A percentile compares a stretch with the other conserved stretches of the same genome.
Evolutionary conservation across 139 green algal genomes (phyloP).

Genomic region (Coelastrella sp.): DNA sequence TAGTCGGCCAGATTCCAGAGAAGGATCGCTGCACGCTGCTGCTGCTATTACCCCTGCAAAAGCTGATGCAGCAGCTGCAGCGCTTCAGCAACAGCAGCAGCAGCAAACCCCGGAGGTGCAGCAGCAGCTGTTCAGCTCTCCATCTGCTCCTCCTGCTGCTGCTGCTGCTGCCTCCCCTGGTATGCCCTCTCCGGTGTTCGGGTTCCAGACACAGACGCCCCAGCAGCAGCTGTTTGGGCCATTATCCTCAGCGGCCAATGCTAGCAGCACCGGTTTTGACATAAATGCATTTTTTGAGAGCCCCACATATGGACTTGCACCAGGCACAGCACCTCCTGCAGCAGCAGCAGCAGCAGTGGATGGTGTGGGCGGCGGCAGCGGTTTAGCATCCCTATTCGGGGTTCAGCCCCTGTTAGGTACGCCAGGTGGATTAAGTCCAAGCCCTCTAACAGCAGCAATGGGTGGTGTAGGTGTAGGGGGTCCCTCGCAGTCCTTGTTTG

Average conservation of each 20-base stretch:
- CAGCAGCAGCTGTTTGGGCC: conserved; percentile 5
- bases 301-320: not conserved
- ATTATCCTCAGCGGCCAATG: not conserved
- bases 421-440: not conserved
- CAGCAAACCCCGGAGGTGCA: not conserved
- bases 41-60: not conserved
- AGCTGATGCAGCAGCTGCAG: not conserved
- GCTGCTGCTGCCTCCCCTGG: not conserved
- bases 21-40: not conserved
- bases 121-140: conserved; percentile 13
- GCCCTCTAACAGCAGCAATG: not conserved
- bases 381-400: too few species aligned
- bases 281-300: conserved; percentile 29
- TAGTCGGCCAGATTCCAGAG: not conserved
- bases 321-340: not conserved
- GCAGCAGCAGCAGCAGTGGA: conserved; percentile 1
- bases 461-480: not conserved
- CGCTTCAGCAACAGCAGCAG: not conserved
- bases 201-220: not conserved
- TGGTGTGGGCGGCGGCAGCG: not conserved
- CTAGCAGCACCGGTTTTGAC: conserved; percentile 25
- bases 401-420: not conserved
- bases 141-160: not conserved
- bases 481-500: not conserved
- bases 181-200: not conserved